A percentile compares a stretch with the other conserved stretches of the same genome.
Evolutionary conservation across 208 protist species (phyloP).

Genomic region (Angomonas deanei): DNA sequence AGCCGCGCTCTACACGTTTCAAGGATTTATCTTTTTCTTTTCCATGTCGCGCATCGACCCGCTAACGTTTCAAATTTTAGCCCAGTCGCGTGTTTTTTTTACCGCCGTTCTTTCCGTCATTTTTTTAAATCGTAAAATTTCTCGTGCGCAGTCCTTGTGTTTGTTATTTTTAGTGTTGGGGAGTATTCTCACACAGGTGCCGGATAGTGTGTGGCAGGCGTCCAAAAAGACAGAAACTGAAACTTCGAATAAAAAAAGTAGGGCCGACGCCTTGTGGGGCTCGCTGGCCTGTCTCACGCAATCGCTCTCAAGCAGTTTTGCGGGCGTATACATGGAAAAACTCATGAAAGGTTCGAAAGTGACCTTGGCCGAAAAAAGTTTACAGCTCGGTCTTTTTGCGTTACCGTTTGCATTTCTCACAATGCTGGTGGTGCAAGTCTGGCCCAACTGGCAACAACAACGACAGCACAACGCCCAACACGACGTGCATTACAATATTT

Average conservation of each 20-base stretch:
- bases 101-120: not conserved
- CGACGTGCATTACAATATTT: not conserved
- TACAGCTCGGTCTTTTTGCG: not conserved
- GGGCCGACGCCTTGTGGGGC: not conserved
- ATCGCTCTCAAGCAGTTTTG: not conserved
- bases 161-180: not conserved
- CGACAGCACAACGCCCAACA: not conserved
- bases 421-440: not conserved
- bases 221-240: not conserved
- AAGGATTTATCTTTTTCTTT: not conserved
- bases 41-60: not conserved
- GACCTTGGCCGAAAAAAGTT: not conserved
- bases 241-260: not conserved
- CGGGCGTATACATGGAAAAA: not conserved
- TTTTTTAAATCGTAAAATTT: not conserved
- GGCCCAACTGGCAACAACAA: not conserved
- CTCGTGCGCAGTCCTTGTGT: not conserved
- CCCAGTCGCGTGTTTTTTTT: not conserved
- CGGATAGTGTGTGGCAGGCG: not conserved
- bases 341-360: not conserved
- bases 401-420: not conserved
- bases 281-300: not conserved
- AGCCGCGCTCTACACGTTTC: not conserved
- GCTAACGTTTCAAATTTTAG: not conserved
- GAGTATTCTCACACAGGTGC: not conserved